Evolutionary conservation across 2,329 filamentous ascomycete genomes (phyloP), one percentile per base, ranked within the genome.

Genomic region (Didymella keratinophila): DNA sequence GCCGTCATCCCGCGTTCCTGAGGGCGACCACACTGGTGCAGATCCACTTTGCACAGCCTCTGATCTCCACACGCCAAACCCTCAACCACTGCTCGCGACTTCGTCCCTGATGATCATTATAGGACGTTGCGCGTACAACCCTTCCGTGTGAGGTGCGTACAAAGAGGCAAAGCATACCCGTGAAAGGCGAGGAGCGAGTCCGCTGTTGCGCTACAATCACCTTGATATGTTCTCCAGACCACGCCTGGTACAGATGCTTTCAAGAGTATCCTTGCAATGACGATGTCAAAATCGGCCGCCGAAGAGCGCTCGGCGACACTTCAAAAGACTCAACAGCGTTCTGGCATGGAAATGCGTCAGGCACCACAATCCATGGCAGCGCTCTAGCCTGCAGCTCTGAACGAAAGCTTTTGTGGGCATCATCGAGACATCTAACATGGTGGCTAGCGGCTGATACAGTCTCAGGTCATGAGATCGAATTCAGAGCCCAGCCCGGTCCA

Each of bases 11-110:
- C 56, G 50, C 56, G 25, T 50, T 50, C 41, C 50, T 45, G 46
- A 49, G 21, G 16, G 18, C 8, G 20, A 52, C 37, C 30, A 39
- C 36, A 20, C 18, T 39, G 8, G 36, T 39, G 18, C 37, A 50
- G 56, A 27, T 58, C 56, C 56, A 53, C 49, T 54, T 45, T 58
- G 45, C 56, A 58, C 56, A 58, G 56, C 56, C 55, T 49, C 50
- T 25, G 30, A 45, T 53, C 56, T 49, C 56, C 56, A 58, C 56
- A 45, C 34, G 20, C 39, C 46, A 56, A 50, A 46, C 42, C 52
- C 18, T 45, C 39, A 39, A 46, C 25, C 14, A 30, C 50, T 28
- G 30, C 25, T 46, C 41, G 50, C 46, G 21, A 45, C 25, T 42
- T 41, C 39, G 45, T 50, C 51, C 56, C 56, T 58, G 56, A 47